These are phyloP conservation scores for Daucus carota DNA, from an alignment of 129 eudicot genomes.

Conservation along the genomic window DNA sequence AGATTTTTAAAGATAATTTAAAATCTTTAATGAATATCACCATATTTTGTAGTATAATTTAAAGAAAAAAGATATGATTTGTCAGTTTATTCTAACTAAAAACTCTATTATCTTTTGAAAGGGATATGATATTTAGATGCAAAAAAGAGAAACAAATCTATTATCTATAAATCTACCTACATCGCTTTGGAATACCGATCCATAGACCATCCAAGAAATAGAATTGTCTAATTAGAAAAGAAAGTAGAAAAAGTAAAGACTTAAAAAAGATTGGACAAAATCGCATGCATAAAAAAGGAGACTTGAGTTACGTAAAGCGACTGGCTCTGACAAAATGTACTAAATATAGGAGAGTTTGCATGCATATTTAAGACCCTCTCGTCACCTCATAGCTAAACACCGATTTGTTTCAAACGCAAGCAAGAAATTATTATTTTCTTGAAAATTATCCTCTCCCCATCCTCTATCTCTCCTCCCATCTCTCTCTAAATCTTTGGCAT, in stretches of 20 bases:
- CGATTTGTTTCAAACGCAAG: neutral
- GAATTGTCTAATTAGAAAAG: neutral
- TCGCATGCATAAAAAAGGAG: neutral
- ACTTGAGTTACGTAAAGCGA: neutral
- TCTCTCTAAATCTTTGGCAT: constrained; percentile 3
- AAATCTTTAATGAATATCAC: too few species aligned
- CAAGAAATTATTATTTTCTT: neutral
- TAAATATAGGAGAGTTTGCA: neutral
- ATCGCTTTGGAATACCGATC: neutral
- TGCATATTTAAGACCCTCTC: neutral
- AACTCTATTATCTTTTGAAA: too few species aligned
- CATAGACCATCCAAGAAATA: neutral
- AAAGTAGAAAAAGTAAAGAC: too few species aligned
- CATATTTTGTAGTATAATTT: too few species aligned
- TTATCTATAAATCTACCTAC: too few species aligned
- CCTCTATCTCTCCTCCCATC: neutral
- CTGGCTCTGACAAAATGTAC: neutral
- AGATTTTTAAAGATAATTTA: too few species aligned
- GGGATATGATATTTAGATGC: too few species aligned
- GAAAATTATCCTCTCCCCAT: neutral
- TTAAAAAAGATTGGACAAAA: neutral
- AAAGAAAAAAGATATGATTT: too few species aligned
- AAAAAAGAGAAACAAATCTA: too few species aligned
- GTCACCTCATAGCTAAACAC: neutral
- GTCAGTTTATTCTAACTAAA: too few species aligned